phyloP scores from a whole-genome alignment of 2,329 filamentous ascomycete species.

The Fusarium zealandicum region DNA sequence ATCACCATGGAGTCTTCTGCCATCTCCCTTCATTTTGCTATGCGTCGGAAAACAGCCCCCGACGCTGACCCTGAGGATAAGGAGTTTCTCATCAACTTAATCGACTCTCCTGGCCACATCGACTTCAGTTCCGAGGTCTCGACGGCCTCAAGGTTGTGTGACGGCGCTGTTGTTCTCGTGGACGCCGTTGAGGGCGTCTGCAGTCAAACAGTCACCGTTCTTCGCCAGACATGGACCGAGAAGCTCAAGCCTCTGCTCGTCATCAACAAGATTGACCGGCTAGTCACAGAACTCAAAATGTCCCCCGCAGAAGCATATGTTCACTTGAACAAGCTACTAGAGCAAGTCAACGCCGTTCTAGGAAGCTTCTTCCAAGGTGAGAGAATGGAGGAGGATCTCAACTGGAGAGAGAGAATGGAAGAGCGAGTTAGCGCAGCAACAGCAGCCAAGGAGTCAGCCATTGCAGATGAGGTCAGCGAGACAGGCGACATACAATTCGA shows the following conservation, averaged over 20 bases:
- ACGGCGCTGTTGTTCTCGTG: constrained; percentile 92
- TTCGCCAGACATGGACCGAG: constrained; percentile 94
- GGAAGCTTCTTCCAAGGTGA: constrained; percentile 98
- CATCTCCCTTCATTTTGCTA: constrained; percentile 94
- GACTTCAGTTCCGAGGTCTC: constrained; percentile 99
- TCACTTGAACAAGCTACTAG: constrained; percentile 86
- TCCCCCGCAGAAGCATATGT: constrained; percentile 87
- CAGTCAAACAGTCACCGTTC: constrained; percentile 96
- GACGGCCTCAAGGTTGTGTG: constrained; percentile 90
- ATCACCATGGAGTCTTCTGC: constrained; percentile 99
- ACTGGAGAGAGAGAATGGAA: constrained; percentile 94
- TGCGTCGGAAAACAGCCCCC: constrained; percentile 76
- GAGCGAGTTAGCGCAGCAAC: constrained; percentile 78
- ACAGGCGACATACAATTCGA: constrained; percentile 76
- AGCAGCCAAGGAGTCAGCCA: constrained; percentile 63
- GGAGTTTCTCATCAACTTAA: constrained; percentile 96
- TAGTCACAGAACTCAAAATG: constrained; percentile 95
- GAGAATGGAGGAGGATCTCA: constrained; percentile 96
- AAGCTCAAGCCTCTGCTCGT: constrained; percentile 93
- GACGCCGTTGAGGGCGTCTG: constrained; percentile 98
- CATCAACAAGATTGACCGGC: constrained; percentile 97
- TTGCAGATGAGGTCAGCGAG: constrained; percentile 58
- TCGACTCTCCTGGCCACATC: constrained; percentile 97
- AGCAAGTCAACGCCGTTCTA: constrained; percentile 96
- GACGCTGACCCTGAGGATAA: constrained; percentile 75